Conservation (phyloP, 768 basidiomycete species). For the Lactarius akahatsu region DNA sequence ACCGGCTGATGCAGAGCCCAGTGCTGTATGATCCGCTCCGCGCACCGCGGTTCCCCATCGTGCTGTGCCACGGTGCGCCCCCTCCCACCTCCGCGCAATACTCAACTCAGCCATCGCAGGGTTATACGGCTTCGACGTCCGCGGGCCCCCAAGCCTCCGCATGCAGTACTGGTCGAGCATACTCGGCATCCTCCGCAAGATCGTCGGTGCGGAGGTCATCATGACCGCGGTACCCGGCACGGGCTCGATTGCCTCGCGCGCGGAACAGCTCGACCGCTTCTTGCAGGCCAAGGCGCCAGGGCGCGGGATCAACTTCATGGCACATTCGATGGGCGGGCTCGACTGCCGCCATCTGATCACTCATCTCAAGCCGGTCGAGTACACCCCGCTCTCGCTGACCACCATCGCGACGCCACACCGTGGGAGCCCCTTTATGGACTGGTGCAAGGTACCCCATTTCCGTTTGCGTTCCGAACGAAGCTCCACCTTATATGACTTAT, state of each 20-base stretch:
- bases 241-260: constrained; percentile 82
- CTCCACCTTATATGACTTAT: background rate
- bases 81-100: background rate
- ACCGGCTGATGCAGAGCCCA: constrained; percentile 72
- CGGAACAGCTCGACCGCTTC: constrained; percentile 69
- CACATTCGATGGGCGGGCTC: constrained; percentile 97
- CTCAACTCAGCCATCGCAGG: constrained; percentile 44
- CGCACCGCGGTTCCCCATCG: constrained; percentile 84
- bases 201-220: constrained; percentile 90
- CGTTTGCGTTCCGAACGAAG: background rate
- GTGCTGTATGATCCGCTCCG: constrained; percentile 74
- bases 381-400: constrained; percentile 84
- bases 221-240: constrained; percentile 94
- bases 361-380: constrained; percentile 76
- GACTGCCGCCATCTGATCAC: constrained; percentile 93
- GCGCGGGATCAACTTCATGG: constrained; percentile 87
- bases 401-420: constrained; percentile 92
- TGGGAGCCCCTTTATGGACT: constrained; percentile 98
- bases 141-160: constrained; percentile 81
- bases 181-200: constrained; percentile 72
- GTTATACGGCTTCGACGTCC: constrained; percentile 92
- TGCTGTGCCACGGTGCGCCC: constrained; percentile 87
- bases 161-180: constrained; percentile 96
- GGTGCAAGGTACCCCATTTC: constrained; percentile 74
- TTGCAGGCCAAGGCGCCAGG: constrained; percentile 66